phyloP scores from a whole-genome alignment of 768 basidiomycete genomes.

The Leccinellum luteum region DNA sequence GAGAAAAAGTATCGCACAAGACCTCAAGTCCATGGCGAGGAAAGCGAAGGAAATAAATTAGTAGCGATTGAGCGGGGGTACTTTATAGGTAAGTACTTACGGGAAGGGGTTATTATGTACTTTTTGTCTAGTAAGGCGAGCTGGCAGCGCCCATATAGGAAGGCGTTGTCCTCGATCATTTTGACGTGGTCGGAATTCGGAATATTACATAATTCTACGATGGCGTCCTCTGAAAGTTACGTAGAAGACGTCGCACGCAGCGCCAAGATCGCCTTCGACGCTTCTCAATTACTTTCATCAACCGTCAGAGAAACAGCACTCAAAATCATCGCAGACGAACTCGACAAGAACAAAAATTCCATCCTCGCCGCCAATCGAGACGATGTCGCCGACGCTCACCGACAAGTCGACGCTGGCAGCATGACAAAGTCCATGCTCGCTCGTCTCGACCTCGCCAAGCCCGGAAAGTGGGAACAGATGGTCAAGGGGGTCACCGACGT shows the following conservation, averaged over 20 bases:
- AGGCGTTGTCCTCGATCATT: too few species aligned
- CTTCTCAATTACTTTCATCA: slow-evolving; percentile 75
- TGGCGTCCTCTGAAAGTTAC: slow-evolving; percentile 8
- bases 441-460: slow-evolving; percentile 72
- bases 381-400: slow-evolving; percentile 80
- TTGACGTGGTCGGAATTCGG: too few species aligned
- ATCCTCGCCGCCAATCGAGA: slow-evolving; percentile 79
- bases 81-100: slow-evolving; percentile 9
- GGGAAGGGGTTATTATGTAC: neutral
- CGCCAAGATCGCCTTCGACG: slow-evolving; percentile 83
- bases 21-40: slow-evolving; percentile 21
- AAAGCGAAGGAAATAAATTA: slow-evolving; percentile 5
- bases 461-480: slow-evolving; percentile 95
- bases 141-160: too few species aligned
- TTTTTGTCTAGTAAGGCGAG: too few species aligned
- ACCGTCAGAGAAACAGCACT: slow-evolving; percentile 71
- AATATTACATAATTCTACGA: too few species aligned
- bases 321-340: slow-evolving; percentile 60
- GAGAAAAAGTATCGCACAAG: slow-evolving; percentile 4
- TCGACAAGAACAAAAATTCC: slow-evolving; percentile 59
- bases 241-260: slow-evolving; percentile 68
- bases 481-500: slow-evolving; percentile 88
- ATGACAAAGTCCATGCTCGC: slow-evolving; percentile 85
- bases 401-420: slow-evolving; percentile 76
- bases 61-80: neutral